A percentile compares a stretch with the other conserved stretches of the same genome.
These are phyloP conservation scores for Dactylellina drechsleri DNA, from an alignment of 2,329 filamentous ascomycete genomes.

Conservation along the genomic window DNA sequence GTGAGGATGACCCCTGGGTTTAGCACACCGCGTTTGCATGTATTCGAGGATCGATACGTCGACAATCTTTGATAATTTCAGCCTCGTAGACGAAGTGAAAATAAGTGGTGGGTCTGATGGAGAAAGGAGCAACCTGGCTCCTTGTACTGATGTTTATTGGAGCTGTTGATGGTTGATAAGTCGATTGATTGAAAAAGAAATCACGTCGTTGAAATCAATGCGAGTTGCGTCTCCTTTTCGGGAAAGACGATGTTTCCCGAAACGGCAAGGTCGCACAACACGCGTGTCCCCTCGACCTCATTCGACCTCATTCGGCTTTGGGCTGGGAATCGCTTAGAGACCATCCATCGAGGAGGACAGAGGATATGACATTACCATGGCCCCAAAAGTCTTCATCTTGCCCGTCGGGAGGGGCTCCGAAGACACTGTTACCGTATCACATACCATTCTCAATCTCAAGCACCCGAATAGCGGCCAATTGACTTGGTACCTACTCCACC, in stretches of 20 bases:
- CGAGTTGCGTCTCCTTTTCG: constrained; percentile 11
- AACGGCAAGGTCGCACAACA: constrained; percentile 29
- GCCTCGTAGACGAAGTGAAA: too few relatives aligned
- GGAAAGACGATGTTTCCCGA: constrained; percentile 10
- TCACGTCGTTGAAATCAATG: background rate
- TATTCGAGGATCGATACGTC: background rate
- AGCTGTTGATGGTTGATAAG: background rate
- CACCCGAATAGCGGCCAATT: constrained; percentile 69
- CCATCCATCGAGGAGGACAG: too few relatives aligned
- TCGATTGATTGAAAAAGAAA: background rate
- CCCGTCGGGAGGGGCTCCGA: constrained; percentile 63
- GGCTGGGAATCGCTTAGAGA: too few relatives aligned
- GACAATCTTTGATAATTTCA: too few relatives aligned
- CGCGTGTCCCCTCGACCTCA: constrained; percentile 20
- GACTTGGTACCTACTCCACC: constrained; percentile 71
- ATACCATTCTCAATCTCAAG: constrained; percentile 70
- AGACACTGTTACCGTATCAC: constrained; percentile 62
- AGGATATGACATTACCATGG: constrained; percentile 12
- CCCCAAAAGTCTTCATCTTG: constrained; percentile 68
- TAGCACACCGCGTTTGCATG: background rate
- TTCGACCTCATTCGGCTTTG: too few relatives aligned
- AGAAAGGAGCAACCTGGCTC: too few relatives aligned
- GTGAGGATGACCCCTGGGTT: constrained; percentile 8
- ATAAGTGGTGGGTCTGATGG: too few relatives aligned
- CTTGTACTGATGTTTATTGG: background rate